phyloP scores from a whole-genome alignment of 371 early-diverging fungal genomes.

The Mortierella sp. region DNA sequence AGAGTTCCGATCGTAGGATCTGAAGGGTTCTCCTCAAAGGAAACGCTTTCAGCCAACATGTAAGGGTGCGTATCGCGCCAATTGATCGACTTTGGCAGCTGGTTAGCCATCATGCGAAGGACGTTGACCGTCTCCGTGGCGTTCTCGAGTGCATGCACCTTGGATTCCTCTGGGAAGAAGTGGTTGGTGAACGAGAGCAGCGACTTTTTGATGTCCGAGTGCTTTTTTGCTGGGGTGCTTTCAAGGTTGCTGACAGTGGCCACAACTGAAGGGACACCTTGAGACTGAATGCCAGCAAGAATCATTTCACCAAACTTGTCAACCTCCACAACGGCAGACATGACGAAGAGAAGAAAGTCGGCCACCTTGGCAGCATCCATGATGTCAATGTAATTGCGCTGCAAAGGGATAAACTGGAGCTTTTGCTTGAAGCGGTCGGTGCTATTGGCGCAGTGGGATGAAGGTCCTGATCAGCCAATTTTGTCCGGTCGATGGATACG shows the following conservation, averaged over 20 bases:
- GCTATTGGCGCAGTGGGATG: conserved; percentile 14
- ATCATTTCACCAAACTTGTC: conserved; percentile 90
- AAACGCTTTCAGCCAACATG: conserved; percentile 74
- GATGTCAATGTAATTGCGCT: conserved; percentile 77
- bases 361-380: conserved; percentile 92
- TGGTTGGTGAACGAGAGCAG: conserved; percentile 83
- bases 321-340: conserved; percentile 93
- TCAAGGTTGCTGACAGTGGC: conserved; percentile 70
- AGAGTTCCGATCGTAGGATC: conserved; percentile 69
- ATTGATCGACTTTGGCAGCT: conserved; percentile 77
- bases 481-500: not conserved
- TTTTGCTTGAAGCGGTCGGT: conserved; percentile 88
- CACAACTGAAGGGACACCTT: conserved; percentile 83
- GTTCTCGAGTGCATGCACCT: conserved; percentile 71
- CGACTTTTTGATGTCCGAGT: conserved; percentile 81
- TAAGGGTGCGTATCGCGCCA: conserved; percentile 95
- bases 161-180: conserved; percentile 87
- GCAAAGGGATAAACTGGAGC: conserved; percentile 76
- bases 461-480: not conserved
- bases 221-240: conserved; percentile 70
- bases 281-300: conserved; percentile 84
- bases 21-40: conserved; percentile 62
- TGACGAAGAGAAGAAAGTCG: conserved; percentile 86
- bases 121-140: conserved; percentile 60
- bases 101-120: conserved; percentile 75